Evolutionary conservation across 352 stramenopile genomes (phyloP), one percentile per base, ranked within the genome.

Genomic region (Globisporangium nodosum): DNA sequence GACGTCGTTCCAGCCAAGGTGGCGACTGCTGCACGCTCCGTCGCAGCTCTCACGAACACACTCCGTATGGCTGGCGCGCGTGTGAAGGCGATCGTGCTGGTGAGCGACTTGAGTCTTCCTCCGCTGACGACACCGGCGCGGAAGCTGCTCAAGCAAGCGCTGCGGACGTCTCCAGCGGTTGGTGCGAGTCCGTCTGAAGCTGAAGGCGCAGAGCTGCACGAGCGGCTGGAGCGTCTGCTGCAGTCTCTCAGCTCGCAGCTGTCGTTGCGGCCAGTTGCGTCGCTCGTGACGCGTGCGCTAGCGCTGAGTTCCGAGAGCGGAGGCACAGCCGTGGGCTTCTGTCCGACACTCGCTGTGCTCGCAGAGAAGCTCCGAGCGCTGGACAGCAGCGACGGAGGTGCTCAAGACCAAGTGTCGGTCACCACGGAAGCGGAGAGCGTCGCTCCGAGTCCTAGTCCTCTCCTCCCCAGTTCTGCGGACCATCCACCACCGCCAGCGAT

Each of bases 101-200:
- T 85, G 20, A 90, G 71, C 18, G 72, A 85, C 24, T 55, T 86
- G 56, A 78, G 64, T 30, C 50, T 50, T 11, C 80, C 80, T 4
- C 80, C 80, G 21, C 48, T 90, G 54, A 87, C 70, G 4, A 84
- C 68, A 12, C 20, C 61, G 3, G 73, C 70, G 65, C 67, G 65
- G 35, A 81, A 74, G 40, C 57, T 82, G 15, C 53, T 84, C 31
- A 56, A 51, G n/a, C 59, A 27, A 43, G 53, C 35, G 12, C 3
- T 57, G n/a, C 21, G 42, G 39, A 21, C 48, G 5, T 13, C 20
- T 6, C 31, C 16, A 15, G 31, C 16, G n/a, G 3, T 43, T 3
- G 30, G 46, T 8, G 27, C 61, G 63, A 49, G 40, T 30, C 39
- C 59, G 42, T 12, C 58, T 7, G 66, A 67, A 48, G 58, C 27